Evolutionary conservation across 257 asterid genomes (phyloP).

Genomic region (Forsythia viridissima): DNA sequence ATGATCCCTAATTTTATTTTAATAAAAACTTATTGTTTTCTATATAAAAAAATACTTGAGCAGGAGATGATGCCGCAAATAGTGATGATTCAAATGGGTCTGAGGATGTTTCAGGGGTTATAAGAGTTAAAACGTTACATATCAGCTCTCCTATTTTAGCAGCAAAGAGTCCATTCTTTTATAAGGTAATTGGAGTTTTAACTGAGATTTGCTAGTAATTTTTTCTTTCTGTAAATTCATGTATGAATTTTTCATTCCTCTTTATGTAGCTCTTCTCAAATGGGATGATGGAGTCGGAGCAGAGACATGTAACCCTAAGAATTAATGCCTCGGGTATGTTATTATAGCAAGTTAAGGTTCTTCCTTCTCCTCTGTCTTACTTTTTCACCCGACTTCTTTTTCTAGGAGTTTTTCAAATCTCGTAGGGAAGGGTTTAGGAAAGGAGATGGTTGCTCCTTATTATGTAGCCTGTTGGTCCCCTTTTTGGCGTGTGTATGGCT

Average conservation of each 20-base stretch:
- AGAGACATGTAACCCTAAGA: conserved; percentile 89
- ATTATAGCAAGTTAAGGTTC: not conserved
- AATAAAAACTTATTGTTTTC: not conserved
- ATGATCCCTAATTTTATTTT: not conserved
- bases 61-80: conserved; percentile 74
- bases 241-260: conserved; percentile 14
- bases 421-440: not conserved
- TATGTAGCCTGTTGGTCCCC: not conserved
- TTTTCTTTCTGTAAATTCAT: conserved; percentile 15
- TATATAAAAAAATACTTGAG: not conserved
- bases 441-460: not conserved
- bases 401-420: not conserved
- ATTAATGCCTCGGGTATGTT: conserved; percentile 79
- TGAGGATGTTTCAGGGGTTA: conserved; percentile 55
- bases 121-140: conserved; percentile 67
- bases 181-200: conserved; percentile 51
- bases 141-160: conserved; percentile 90
- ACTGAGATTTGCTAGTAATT: conserved; percentile 2
- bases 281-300: conserved; percentile 99
- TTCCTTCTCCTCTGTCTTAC: not conserved
- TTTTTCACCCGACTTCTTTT: not conserved
- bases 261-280: conserved; percentile 79
- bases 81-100: conserved; percentile 72
- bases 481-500: not conserved
- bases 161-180: conserved; percentile 89